Evolutionary conservation across 306 rosid species (phyloP).

Genomic region (Cicer chorassanicum): DNA sequence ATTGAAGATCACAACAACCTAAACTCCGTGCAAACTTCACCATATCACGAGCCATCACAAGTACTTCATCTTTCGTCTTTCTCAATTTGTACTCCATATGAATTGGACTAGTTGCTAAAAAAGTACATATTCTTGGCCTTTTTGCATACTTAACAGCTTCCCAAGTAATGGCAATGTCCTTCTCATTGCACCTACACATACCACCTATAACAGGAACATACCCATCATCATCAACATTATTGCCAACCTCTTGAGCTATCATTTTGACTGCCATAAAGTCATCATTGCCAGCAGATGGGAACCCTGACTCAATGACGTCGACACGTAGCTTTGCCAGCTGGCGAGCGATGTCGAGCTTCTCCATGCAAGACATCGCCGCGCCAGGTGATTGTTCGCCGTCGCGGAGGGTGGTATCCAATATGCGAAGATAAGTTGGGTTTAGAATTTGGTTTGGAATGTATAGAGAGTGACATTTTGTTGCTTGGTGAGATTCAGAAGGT

Average conservation of each 20-base stretch:
- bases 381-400: slow-evolving; percentile 98
- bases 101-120: slow-evolving; percentile 80
- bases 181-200: slow-evolving; percentile 70
- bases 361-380: slow-evolving; percentile 67
- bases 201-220: slow-evolving; percentile 84
- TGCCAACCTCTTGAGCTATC: slow-evolving; percentile 79
- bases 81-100: slow-evolving; percentile 78
- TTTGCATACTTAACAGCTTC: slow-evolving; percentile 83
- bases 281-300: slow-evolving; percentile 70
- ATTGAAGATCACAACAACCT: slow-evolving; percentile 83
- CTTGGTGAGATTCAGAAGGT: background rate
- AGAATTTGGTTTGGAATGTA: slow-evolving; percentile 77
- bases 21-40: slow-evolving; percentile 75
- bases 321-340: slow-evolving; percentile 72
- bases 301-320: slow-evolving; percentile 89
- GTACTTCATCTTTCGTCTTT: slow-evolving; percentile 67
- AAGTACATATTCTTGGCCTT: slow-evolving; percentile 74
- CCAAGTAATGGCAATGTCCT: slow-evolving; percentile 78
- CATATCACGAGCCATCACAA: slow-evolving; percentile 66
- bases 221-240: slow-evolving; percentile 53
- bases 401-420: slow-evolving; percentile 92
- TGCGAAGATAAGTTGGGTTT: slow-evolving; percentile 70
- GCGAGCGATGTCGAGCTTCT: slow-evolving; percentile 75
- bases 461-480: slow-evolving; percentile 45
- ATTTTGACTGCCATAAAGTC: slow-evolving; percentile 74